Conservation (phyloP, 108 stramenopile genomes). For the Fistulifera pelliculosa region DNA sequence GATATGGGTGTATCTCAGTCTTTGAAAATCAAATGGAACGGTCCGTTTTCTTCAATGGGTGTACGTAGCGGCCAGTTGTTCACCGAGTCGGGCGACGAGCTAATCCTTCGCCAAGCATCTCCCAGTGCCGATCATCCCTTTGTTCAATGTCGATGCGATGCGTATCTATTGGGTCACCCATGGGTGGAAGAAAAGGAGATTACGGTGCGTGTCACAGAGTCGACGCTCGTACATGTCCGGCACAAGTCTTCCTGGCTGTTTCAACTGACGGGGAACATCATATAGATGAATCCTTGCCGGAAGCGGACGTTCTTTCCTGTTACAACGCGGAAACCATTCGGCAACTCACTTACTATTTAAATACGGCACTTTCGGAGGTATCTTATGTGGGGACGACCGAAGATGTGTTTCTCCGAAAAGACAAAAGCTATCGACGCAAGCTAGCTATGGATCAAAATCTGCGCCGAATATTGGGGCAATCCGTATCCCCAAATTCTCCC, state of each 20-base stretch:
- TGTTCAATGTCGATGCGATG: no score
- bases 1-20: no score
- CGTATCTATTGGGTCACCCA: no score
- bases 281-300: constrained; percentile 1
- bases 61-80: no score
- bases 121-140: no score
- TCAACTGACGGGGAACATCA: constrained; percentile 9
- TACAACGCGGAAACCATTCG: constrained; percentile 25
- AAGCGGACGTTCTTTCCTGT: constrained; percentile 21
- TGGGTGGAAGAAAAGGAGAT: no score
- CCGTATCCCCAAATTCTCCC: background rate
- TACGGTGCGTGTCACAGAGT: background rate
- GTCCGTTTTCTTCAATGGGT: no score
- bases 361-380: constrained; percentile 6
- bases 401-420: constrained; percentile 15
- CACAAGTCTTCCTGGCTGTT: background rate
- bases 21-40: no score
- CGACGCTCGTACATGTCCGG: constrained; percentile 5
- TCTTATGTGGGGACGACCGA: constrained; percentile 28
- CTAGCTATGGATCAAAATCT: constrained; percentile 1
- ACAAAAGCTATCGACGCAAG: constrained; percentile 4
- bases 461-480: background rate
- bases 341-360: constrained; percentile 23
- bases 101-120: no score
- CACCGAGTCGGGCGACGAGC: no score